phyloP scores from a whole-genome alignment of 306 rosid genomes.

The Amphicarpaea edgeworthii region DNA sequence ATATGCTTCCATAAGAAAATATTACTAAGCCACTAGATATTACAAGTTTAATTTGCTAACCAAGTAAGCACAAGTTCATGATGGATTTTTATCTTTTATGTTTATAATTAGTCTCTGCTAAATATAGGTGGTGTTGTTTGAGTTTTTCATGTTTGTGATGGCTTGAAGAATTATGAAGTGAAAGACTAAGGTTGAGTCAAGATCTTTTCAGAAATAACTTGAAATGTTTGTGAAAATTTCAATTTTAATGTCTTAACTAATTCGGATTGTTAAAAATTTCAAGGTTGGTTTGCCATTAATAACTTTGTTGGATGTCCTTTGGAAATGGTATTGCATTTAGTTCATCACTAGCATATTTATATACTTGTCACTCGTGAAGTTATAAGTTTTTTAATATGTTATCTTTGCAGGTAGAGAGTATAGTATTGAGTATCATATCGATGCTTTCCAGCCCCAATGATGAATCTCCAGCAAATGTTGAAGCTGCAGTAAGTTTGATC shows the following conservation, averaged over 20 bases:
- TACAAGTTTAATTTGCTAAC: constrained; percentile 4
- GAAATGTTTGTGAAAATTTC: constrained; percentile 12
- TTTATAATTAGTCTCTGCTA: neutral
- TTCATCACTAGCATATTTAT: constrained; percentile 13
- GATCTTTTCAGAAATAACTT: constrained; percentile 26
- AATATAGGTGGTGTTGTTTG: constrained; percentile 7
- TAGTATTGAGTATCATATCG: constrained; percentile 96
- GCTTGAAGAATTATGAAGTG: neutral
- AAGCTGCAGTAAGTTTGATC: constrained; percentile 90
- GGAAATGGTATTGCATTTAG: constrained; percentile 23
- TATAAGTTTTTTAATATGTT: constrained; percentile 32
- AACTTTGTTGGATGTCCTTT: constrained; percentile 35
- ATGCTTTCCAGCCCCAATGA: constrained; percentile 98
- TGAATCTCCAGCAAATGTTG: constrained; percentile 98
- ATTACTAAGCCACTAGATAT: constrained; percentile 2
- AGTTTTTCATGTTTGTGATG: constrained; percentile 13
- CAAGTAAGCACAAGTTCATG: neutral
- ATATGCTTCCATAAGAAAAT: neutral
- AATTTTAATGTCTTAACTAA: constrained; percentile 34
- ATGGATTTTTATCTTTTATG: constrained; percentile 1
- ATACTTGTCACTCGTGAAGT: constrained; percentile 11
- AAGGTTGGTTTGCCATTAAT: constrained; percentile 38
- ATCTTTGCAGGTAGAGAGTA: constrained; percentile 93
- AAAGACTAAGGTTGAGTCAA: neutral
- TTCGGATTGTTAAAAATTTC: constrained; percentile 34